Evolutionary conservation across 345 rosid species (phyloP), one percentile per base, ranked within the genome.

Genomic region (Acer negundo): DNA sequence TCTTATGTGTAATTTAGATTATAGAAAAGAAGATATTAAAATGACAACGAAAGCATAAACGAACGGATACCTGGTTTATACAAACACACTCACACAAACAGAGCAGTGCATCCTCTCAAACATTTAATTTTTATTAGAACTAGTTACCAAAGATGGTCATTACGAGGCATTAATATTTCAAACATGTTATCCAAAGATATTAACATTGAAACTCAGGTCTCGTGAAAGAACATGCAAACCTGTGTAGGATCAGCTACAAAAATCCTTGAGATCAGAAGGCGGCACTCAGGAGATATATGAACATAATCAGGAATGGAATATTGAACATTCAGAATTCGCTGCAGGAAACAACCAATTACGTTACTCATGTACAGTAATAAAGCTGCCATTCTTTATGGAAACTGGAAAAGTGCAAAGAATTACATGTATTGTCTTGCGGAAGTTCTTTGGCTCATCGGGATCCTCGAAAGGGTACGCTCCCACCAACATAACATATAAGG

Each of bases 381-480:
- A 40, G 55, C 10, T 46, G 35, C 26, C 61, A 49, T 49, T 70
- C 51, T 26, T 23, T 22, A 12, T 10, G 47, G 38, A 35, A 42
- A 9, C 1, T 42, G 46, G 74, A 67, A 38, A 75, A 77, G 58
- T 59, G 65, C 15, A 55, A 74, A 49, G 55, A n/a, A 51, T 82
- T 72, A 94, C 99, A 19, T 94, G 97, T 82, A 97, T 94, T 4
- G 99, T 97, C 80, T 84, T 91, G 75, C 88, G 94, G 81, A 97
- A 94, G 81, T 94, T 97, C 88, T 89, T 97, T 55, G 99, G 99
- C 78, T 94, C 98, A 16, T 90, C 97, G 1, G 99, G 98, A 79
- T 94, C 98, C 88, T 97, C 99, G 3, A 97, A 97, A 72, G 99
- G 99, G 82, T 94, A 97, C 15, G 98, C 95, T 85, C 99, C 99